These are phyloP conservation scores for Biscutella laevigata DNA, from an alignment of 441 rosid genomes.

Conservation along the genomic window DNA sequence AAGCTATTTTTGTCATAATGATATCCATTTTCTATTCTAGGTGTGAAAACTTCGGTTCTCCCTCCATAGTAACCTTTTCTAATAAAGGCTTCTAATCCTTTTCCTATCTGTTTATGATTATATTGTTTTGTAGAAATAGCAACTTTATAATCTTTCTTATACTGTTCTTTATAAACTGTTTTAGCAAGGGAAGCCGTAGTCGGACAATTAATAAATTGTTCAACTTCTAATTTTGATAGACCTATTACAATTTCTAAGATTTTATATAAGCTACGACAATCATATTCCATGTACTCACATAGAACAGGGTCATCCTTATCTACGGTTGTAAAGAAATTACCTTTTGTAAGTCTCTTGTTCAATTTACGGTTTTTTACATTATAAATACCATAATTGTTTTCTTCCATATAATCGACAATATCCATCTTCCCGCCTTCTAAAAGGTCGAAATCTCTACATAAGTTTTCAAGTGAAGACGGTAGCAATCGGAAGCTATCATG, in stretches of 20 bases:
- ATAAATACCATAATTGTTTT: neutral
- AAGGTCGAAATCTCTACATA: neutral
- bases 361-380: neutral
- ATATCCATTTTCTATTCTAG: neutral
- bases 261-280: neutral
- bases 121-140: neutral
- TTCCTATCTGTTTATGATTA: neutral
- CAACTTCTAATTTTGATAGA: neutral
- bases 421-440: neutral
- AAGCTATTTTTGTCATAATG: neutral
- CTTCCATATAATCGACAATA: neutral
- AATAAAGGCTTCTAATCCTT: neutral
- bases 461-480: neutral
- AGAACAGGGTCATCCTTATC: neutral
- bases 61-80: neutral
- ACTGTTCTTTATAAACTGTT: neutral
- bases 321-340: neutral
- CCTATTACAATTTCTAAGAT: neutral
- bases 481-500: neutral
- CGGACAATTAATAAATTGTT: neutral
- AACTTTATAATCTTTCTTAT: neutral
- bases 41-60: neutral
- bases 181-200: neutral
- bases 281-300: neutral
- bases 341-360: neutral